phyloP scores from a whole-genome alignment of 2,329 filamentous ascomycete genomes.

The Neurospora crassa region DNA sequence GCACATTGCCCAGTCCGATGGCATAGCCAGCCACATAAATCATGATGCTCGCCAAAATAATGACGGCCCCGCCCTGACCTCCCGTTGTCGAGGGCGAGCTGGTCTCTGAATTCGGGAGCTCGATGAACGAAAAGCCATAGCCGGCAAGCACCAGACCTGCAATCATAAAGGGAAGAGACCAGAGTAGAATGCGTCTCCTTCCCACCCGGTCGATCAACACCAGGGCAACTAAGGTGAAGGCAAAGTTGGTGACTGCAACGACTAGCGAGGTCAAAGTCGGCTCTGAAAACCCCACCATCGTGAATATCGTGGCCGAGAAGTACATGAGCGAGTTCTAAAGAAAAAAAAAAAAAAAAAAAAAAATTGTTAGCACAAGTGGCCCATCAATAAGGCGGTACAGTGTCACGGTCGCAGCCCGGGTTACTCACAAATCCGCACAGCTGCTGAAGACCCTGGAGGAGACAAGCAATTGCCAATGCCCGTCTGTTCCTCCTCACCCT shows the following conservation, averaged over 20 bases:
- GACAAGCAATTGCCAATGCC: constrained; percentile 74
- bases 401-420: not conserved
- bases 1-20: constrained; percentile 80
- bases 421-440: constrained; percentile 69
- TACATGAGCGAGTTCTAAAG: constrained; percentile 80
- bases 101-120: constrained; percentile 26
- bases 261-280: constrained; percentile 73
- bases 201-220: constrained; percentile 71
- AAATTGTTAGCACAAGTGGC: constrained; percentile 3
- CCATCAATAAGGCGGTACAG: not conserved
- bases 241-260: constrained; percentile 72
- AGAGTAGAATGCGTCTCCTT: constrained; percentile 68
- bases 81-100: constrained; percentile 13
- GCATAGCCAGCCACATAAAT: constrained; percentile 81
- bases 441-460: constrained; percentile 81
- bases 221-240: constrained; percentile 68
- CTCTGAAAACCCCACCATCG: constrained; percentile 64
- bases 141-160: constrained; percentile 61
- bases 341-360: no score
- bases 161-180: constrained; percentile 77
- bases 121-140: constrained; percentile 59
- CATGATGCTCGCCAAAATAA: constrained; percentile 68
- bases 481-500: constrained; percentile 55
- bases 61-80: constrained; percentile 29
- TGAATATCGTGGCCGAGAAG: constrained; percentile 76